Evolutionary conservation across 495 filamentous ascomycete genomes (phyloP), one percentile per base, ranked within the genome.

Genomic region (Aspergillus leporis): DNA sequence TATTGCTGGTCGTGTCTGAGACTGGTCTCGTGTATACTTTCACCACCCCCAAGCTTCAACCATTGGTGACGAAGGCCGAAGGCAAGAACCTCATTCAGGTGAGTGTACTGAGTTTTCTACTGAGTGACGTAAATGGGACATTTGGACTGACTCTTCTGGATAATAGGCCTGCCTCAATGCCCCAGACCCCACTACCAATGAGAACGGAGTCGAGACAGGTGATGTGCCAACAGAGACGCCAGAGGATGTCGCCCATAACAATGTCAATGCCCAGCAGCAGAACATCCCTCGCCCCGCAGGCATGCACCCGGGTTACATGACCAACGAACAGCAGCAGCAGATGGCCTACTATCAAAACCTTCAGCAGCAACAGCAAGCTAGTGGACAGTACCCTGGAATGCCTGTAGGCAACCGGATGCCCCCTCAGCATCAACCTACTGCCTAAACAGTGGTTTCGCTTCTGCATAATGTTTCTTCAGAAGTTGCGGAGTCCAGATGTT

Each of bases 31-130:
- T 99, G 66, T 99, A 99, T 74, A 99, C 95, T 60, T 99, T 99
- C 75, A 99, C 95, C 59, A 99, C 95, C 9, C 94, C 95, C 8
- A 99, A 99, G 81, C 87, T 99, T 38, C 95, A 99, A 79, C 95
- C 95, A 61, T 84, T 99, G 48, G 95, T 99, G 57, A 99, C 95
- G 62, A 99, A 99, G 83, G 87, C 95, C 10, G 95, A 99, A 73
- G 95, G 95, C 78, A 99, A 99, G 85, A 99, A 99, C 71, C 80
- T 99, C 41, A 99, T 99, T 59, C 95, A 99, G 88, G 95, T 98
- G 85, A 63, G 71, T 64, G 40, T 22, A 25, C 22, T 47, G n/a
- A 31, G 28, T 23, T 25, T 25, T 14, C 32, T 18, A 3, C n/a
- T 19, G 30, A 18, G 32, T 41, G 52, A 59, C 56, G 56, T 43